Conservation (phyloP, 345 rosid species). For the Hypericum perforatum region DNA sequence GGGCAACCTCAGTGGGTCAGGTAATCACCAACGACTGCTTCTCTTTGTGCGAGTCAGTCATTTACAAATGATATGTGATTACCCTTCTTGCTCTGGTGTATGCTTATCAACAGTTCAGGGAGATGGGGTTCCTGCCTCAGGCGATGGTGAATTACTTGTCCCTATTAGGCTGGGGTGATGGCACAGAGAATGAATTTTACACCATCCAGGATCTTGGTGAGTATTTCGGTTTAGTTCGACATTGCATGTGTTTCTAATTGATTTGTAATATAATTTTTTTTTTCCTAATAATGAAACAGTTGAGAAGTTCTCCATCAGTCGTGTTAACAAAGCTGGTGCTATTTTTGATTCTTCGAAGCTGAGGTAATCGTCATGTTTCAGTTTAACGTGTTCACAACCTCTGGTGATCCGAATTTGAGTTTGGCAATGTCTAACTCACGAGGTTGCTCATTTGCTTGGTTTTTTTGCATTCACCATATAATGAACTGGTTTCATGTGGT, state of each 20-base stretch:
- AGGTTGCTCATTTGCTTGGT: neutral
- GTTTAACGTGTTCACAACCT: constrained; percentile 5
- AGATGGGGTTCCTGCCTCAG: constrained; percentile 89
- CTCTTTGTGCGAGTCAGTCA: neutral
- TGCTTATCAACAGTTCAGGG: constrained; percentile 48
- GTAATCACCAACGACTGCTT: constrained; percentile 25
- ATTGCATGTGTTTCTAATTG: neutral
- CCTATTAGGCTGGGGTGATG: constrained; percentile 98
- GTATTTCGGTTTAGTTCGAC: constrained; percentile 13
- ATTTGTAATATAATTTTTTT: constrained; percentile 12
- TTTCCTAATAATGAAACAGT: constrained; percentile 45
- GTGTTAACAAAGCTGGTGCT: constrained; percentile 87
- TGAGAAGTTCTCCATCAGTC: constrained; percentile 69
- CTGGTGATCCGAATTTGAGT: neutral
- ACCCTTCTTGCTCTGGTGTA: constrained; percentile 2
- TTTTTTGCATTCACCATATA: neutral
- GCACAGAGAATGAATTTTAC: constrained; percentile 93
- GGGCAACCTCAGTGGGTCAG: constrained; percentile 97
- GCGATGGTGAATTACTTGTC: constrained; percentile 94
- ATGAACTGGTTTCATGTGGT: neutral
- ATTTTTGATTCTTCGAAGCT: constrained; percentile 74
- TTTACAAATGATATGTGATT: neutral
- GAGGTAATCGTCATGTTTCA: constrained; percentile 38
- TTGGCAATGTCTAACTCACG: too few relatives aligned
- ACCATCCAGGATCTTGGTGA: constrained; percentile 71